phyloP scores from a whole-genome alignment of 768 basidiomycete genomes.

The Collybiopsis luxurians region DNA sequence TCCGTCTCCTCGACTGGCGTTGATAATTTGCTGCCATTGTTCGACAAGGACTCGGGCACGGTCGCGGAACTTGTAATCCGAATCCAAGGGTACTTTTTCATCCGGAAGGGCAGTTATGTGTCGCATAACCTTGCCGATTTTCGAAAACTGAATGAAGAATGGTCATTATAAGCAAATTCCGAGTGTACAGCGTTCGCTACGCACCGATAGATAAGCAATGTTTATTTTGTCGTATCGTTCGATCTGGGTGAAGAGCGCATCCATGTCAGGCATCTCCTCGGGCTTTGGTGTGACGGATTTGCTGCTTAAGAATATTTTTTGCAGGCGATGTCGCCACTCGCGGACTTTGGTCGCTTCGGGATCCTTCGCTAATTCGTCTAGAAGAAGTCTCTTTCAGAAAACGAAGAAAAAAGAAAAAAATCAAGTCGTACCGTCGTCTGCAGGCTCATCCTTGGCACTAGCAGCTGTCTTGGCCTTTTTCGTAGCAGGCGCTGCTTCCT shows the following conservation, averaged over 20 bases:
- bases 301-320: conserved; percentile 78
- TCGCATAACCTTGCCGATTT: conserved; percentile 87
- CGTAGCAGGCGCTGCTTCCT: conserved; percentile 59
- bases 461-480: conserved; percentile 54
- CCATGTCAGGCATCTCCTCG: conserved; percentile 76
- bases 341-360: conserved; percentile 70
- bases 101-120: conserved; percentile 63
- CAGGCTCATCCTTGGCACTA: conserved; percentile 58
- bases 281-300: conserved; percentile 61
- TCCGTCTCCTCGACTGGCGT: conserved; percentile 21
- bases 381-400: background rate
- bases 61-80: conserved; percentile 60
- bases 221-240: conserved; percentile 77
- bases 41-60: conserved; percentile 69
- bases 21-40: conserved; percentile 61
- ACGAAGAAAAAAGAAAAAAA: conserved; percentile 3
- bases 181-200: conserved; percentile 19
- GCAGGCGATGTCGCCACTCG: conserved; percentile 90
- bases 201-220: conserved; percentile 62
- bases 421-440: conserved; percentile 54
- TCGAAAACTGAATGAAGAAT: conserved; percentile 56
- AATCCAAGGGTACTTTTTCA: conserved; percentile 63
- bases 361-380: conserved; percentile 57
- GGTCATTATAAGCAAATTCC: conserved; percentile 16
- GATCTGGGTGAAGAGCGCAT: conserved; percentile 71